Evolutionary conservation across 371 early-diverging fungal species (phyloP).

Genomic region (Mortierella sp.): DNA sequence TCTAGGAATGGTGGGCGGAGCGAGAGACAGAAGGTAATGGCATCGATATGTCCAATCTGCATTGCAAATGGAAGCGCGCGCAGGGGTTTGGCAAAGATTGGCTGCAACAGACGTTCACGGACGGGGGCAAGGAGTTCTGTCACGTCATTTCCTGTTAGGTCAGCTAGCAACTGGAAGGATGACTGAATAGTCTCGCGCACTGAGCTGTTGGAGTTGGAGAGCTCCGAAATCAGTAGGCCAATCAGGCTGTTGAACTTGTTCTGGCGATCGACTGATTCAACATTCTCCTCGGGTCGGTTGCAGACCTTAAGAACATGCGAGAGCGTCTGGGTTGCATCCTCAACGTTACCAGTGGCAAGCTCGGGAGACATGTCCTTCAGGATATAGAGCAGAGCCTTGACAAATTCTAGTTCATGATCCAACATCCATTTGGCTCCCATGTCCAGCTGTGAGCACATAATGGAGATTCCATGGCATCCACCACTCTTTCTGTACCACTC

Average conservation of each 20-base stretch:
- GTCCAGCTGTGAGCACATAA: slow-evolving; percentile 83
- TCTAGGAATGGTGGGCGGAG: slow-evolving; percentile 91
- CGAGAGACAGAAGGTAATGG: slow-evolving; percentile 94
- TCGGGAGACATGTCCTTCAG: slow-evolving; percentile 92
- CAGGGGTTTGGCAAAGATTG: slow-evolving; percentile 97
- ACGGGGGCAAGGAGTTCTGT: slow-evolving; percentile 89
- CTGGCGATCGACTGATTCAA: slow-evolving; percentile 64
- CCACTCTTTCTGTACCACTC: slow-evolving; percentile 89
- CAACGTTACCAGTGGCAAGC: slow-evolving; percentile 78
- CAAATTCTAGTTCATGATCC: slow-evolving; percentile 92
- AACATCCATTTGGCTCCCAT: slow-evolving; percentile 91
- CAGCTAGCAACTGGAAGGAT: slow-evolving; percentile 83
- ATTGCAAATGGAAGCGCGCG: slow-evolving; percentile 95
- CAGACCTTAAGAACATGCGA: slow-evolving; percentile 85
- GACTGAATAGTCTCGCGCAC: slow-evolving; percentile 93
- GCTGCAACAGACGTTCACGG: slow-evolving; percentile 86
- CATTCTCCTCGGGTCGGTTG: slow-evolving; percentile 72
- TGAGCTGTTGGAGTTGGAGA: slow-evolving; percentile 89
- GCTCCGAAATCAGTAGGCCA: slow-evolving; percentile 87
- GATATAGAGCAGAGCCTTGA: slow-evolving; percentile 90
- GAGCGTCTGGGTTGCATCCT: slow-evolving; percentile 81
- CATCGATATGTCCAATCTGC: slow-evolving; percentile 98
- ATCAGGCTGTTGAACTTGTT: slow-evolving; percentile 77
- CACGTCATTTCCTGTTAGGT: slow-evolving; percentile 79
- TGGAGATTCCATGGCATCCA: slow-evolving; percentile 90